phyloP scores from a whole-genome alignment of 1,139 yeast species.

The Pichia sp. region DNA sequence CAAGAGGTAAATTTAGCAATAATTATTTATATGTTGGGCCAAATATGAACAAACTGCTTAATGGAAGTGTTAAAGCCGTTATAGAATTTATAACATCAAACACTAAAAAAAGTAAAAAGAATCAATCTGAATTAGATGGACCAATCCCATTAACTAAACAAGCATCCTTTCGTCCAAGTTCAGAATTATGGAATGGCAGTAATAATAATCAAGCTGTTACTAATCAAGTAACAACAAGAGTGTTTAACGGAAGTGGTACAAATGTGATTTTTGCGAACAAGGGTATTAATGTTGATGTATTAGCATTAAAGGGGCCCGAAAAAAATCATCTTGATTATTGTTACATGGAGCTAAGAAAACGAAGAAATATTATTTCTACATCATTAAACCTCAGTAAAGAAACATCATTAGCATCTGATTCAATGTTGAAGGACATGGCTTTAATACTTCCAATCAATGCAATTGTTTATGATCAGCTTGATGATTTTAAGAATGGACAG shows the following conservation, averaged over 20 bases:
- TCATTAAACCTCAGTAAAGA: slow-evolving; percentile 37
- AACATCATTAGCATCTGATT: slow-evolving; percentile 43
- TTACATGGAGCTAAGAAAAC: slow-evolving; percentile 40
- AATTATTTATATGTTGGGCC: slow-evolving; percentile 61
- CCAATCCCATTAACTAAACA: slow-evolving; percentile 6
- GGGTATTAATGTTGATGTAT: slow-evolving; percentile 14
- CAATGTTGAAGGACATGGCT: slow-evolving; percentile 51
- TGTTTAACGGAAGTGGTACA: slow-evolving; percentile 7
- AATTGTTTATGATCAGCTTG: slow-evolving; percentile 42
- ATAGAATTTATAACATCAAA: slow-evolving; percentile 36
- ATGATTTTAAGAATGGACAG: slow-evolving; percentile 39
- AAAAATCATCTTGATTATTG: slow-evolving; percentile 34
- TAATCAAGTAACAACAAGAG: background rate
- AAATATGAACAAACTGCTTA: slow-evolving; percentile 39
- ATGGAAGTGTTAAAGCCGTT: slow-evolving; percentile 42
- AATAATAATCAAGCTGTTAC: background rate
- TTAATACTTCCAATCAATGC: slow-evolving; percentile 47
- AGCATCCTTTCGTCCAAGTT: slow-evolving; percentile 16
- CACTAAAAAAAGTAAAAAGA: background rate
- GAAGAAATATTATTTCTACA: slow-evolving; percentile 41
- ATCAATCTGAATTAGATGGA: background rate
- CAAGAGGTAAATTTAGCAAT: slow-evolving; percentile 71
- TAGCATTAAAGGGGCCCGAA: slow-evolving; percentile 17
- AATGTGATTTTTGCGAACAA: slow-evolving; percentile 2
- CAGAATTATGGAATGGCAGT: slow-evolving; percentile 11